Percentiles rank a stretch among this genome's conserved stretches.
phyloP scores from a whole-genome alignment of 805 yeast species.

The Zygosaccharomyces siamensis region DNA sequence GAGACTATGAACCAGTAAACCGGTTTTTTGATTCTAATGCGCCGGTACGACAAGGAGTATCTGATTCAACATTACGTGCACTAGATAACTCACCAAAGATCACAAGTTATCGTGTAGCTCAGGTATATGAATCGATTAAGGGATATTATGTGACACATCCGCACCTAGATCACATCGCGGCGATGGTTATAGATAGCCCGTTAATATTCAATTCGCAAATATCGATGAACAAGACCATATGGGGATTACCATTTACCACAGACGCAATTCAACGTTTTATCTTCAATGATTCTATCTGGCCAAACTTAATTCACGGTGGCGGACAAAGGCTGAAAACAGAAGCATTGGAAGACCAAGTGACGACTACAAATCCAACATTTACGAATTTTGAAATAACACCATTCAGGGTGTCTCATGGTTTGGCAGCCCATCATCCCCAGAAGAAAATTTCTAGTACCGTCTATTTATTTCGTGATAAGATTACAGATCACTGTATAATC shows the following conservation, averaged over 20 bases:
- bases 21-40: conserved; percentile 15
- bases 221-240: conserved; percentile 44
- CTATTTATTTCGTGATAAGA: conserved; percentile 45
- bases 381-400: conserved; percentile 33
- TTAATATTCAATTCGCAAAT: conserved; percentile 19
- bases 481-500: conserved; percentile 40
- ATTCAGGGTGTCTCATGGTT: conserved; percentile 41
- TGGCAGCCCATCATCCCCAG: conserved; percentile 29
- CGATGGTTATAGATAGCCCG: conserved; percentile 69
- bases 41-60: conserved; percentile 17
- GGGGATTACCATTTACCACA: conserved; percentile 51
- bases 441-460: conserved; percentile 45
- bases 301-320: conserved; percentile 42
- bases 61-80: conserved; percentile 9
- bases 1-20: conserved; percentile 20
- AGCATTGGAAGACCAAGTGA: conserved; percentile 7
- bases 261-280: conserved; percentile 48
- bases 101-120: conserved; percentile 21
- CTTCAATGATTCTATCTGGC: conserved; percentile 81
- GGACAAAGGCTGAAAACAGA: conserved; percentile 25
- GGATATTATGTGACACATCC: conserved; percentile 68
- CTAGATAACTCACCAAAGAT: not conserved
- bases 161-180: conserved; percentile 76
- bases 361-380: conserved; percentile 15
- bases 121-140: conserved; percentile 37